Evolutionary conservation across 805 yeast genomes (phyloP).

Genomic region (Saturnispora gosingensis): DNA sequence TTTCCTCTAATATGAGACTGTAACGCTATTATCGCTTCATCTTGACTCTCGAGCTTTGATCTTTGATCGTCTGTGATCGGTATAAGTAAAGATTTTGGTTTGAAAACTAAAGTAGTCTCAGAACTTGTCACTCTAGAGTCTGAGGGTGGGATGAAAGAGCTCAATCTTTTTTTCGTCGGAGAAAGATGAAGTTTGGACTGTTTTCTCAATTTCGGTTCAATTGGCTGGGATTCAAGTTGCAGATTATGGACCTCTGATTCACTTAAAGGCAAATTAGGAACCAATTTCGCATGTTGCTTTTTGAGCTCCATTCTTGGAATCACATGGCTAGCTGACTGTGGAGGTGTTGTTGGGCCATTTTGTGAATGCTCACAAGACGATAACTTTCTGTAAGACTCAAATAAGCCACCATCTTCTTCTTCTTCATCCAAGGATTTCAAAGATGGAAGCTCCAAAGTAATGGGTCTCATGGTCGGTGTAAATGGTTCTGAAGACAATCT

Average conservation of each 20-base stretch:
- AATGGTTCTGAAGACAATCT: background rate
- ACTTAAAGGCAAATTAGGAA: slow-evolving; percentile 10
- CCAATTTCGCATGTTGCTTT: slow-evolving; percentile 7
- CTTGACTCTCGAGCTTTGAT: background rate
- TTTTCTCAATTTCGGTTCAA: background rate
- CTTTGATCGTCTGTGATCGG: background rate
- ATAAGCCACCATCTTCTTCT: slow-evolving; percentile 7
- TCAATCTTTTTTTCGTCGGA: slow-evolving; percentile 11
- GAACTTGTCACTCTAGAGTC: slow-evolving; percentile 1
- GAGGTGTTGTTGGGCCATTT: slow-evolving; percentile 1
- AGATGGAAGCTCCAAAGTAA: background rate
- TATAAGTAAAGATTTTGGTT: background rate
- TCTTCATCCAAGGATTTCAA: background rate
- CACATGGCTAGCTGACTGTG: slow-evolving; percentile 4
- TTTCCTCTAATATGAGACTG: slow-evolving; percentile 53
- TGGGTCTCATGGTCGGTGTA: background rate
- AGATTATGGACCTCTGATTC: slow-evolving; percentile 1
- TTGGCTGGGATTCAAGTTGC: background rate
- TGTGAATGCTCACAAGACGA: background rate
- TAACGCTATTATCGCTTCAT: slow-evolving; percentile 26
- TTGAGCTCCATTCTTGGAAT: slow-evolving; percentile 9
- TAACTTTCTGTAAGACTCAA: slow-evolving; percentile 11
- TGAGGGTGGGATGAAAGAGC: slow-evolving; percentile 22
- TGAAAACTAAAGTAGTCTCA: slow-evolving; percentile 1
- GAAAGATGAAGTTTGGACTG: slow-evolving; percentile 13